Evolutionary conservation across 495 filamentous ascomycete species (phyloP).

Genomic region (Jackrogersella minutella): DNA sequence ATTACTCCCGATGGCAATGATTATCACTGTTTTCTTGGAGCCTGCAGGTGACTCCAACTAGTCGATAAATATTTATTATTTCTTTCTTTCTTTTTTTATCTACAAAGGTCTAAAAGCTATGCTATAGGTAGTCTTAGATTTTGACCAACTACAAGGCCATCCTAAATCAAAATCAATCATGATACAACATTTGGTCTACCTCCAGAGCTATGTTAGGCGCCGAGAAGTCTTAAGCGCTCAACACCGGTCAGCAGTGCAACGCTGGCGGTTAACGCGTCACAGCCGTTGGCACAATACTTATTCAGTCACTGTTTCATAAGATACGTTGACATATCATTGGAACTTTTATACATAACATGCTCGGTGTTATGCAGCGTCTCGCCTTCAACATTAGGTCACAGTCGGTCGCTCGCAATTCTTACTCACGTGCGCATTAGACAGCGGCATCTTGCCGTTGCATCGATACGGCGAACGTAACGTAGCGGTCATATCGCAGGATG

Average conservation of each 20-base stretch:
- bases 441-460: background rate
- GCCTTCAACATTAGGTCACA: background rate
- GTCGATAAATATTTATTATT: too few relatives aligned
- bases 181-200: background rate
- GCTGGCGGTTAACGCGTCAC: background rate
- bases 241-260: background rate
- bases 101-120: too few relatives aligned
- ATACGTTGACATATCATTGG: background rate
- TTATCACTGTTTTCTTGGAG: too few relatives aligned
- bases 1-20: too few relatives aligned
- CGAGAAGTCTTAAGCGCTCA: constrained; percentile 4
- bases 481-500: background rate
- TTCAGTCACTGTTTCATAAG: background rate
- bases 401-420: background rate
- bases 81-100: too few relatives aligned
- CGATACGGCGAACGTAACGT: background rate
- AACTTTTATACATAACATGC: background rate
- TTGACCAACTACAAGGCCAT: background rate
- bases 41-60: too few relatives aligned
- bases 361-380: background rate
- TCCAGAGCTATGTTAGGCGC: constrained; percentile 4
- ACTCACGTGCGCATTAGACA: background rate
- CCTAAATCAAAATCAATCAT: background rate
- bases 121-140: background rate
- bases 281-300: constrained; percentile 4